Conservation (phyloP, 2,329 filamentous ascomycete species). For the Nannizzia gypsea region DNA sequence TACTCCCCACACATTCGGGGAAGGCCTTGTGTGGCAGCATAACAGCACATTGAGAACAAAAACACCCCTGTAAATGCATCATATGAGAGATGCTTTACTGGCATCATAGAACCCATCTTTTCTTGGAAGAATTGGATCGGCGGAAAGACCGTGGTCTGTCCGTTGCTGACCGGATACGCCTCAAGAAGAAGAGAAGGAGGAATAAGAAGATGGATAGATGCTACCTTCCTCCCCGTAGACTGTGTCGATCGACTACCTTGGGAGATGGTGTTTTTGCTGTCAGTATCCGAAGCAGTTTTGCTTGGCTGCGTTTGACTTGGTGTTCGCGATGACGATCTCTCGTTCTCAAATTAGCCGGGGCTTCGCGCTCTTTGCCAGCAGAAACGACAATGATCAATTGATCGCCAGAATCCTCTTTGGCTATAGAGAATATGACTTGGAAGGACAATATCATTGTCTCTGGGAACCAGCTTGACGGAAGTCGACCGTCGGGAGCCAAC, state of each 20-base stretch:
- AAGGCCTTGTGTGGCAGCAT: conserved; percentile 27
- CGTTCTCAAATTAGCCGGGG: neutral
- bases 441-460: conserved; percentile 46
- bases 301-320: neutral
- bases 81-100: conserved; percentile 26
- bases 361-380: neutral
- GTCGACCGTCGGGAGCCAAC: conserved; percentile 42
- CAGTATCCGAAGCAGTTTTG: neutral
- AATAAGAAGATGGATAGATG: neutral
- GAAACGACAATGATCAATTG: neutral
- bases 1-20: conserved; percentile 23
- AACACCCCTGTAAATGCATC: conserved; percentile 30
- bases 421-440: conserved; percentile 49
- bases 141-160: neutral
- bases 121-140: neutral
- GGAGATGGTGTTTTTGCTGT: neutral
- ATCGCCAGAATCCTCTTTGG: conserved; percentile 28
- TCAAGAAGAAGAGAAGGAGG: neutral
- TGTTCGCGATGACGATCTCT: neutral
- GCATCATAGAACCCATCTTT: conserved; percentile 17
- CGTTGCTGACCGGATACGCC: neutral
- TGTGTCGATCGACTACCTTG: conserved; percentile 1
- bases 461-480: conserved; percentile 45
- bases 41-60: conserved; percentile 14
- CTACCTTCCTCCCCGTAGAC: neutral